A percentile compares a stretch with the other conserved stretches of the same genome.
Conservation (phyloP, 176 grass and related monocot genomes). For the Oryza glaberrima region DNA sequence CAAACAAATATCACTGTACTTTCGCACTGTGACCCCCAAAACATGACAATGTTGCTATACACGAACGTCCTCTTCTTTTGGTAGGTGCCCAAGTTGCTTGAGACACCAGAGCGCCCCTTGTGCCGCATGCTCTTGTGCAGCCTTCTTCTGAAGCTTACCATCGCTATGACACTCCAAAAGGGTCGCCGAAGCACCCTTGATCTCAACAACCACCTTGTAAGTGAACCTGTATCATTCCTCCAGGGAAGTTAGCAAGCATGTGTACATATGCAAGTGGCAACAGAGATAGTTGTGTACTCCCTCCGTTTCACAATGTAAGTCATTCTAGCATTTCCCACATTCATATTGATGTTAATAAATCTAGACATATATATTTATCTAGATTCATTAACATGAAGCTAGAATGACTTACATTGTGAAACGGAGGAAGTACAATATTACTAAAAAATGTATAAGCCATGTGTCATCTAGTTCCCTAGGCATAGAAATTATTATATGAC, state of each 20-base stretch:
- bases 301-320: no score
- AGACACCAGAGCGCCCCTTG: constrained; percentile 85
- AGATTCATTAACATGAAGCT: no score
- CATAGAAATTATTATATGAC: background rate
- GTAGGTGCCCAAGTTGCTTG: constrained; percentile 54
- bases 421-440: background rate
- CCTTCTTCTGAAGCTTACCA: constrained; percentile 70
- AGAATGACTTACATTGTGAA: no score
- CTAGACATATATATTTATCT: no score
- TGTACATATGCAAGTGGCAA: background rate
- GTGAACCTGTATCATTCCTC: constrained; percentile 72
- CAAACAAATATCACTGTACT: background rate
- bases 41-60: constrained; percentile 13
- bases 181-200: constrained; percentile 42
- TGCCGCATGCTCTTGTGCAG: constrained; percentile 75
- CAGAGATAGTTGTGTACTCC: background rate
- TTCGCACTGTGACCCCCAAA: background rate
- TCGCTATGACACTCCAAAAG: constrained; percentile 68
- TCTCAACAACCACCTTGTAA: constrained; percentile 69
- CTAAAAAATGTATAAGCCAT: background rate
- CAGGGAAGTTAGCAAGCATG: constrained; percentile 16
- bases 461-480: background rate
- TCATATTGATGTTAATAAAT: no score
- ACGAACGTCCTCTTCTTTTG: constrained; percentile 34
- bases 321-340: no score